Conservation (phyloP, 2,329 filamentous ascomycete species). For the Penicillium sp. region DNA sequence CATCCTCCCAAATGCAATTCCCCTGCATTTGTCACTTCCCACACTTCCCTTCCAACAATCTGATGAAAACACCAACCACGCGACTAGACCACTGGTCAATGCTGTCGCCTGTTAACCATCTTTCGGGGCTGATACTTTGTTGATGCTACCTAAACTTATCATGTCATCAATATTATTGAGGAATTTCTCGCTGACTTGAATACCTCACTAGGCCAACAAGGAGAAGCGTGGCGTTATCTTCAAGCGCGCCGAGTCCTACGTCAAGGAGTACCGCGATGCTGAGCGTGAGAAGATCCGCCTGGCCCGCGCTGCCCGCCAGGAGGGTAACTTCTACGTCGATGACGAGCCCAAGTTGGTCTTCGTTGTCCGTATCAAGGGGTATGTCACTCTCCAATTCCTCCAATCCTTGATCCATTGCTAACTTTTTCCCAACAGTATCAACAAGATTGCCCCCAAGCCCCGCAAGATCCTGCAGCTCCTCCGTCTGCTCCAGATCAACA, state of each 20-base stretch:
- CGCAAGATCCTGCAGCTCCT: constrained; percentile 99
- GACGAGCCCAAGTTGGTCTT: constrained; percentile 97
- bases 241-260: constrained; percentile 99
- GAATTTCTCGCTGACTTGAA: constrained; percentile 37
- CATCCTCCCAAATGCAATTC: constrained; percentile 23
- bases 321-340: constrained; percentile 91
- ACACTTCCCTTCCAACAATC: constrained; percentile 41
- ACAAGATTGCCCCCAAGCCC: constrained; percentile 99
- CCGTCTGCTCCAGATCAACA: constrained; percentile 99
- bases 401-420: constrained; percentile 6
- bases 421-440: constrained; percentile 74
- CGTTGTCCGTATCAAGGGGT: constrained; percentile 98
- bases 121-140: constrained; percentile 74
- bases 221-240: constrained; percentile 98
- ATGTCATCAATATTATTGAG: constrained; percentile 20
- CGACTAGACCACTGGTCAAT: constrained; percentile 96
- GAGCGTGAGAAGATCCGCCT: constrained; percentile 99
- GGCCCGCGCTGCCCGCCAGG: constrained; percentile 83
- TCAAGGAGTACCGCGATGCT: constrained; percentile 97
- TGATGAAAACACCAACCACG: constrained; percentile 88
- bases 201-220: constrained; percentile 79
- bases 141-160: constrained; percentile 27
- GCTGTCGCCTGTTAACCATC: constrained; percentile 76
- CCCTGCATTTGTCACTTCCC: constrained; percentile 15
- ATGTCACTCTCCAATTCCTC: constrained; percentile 40